Conservation (phyloP, 805 yeast species). For the Crinitomyces ghanaensis region DNA sequence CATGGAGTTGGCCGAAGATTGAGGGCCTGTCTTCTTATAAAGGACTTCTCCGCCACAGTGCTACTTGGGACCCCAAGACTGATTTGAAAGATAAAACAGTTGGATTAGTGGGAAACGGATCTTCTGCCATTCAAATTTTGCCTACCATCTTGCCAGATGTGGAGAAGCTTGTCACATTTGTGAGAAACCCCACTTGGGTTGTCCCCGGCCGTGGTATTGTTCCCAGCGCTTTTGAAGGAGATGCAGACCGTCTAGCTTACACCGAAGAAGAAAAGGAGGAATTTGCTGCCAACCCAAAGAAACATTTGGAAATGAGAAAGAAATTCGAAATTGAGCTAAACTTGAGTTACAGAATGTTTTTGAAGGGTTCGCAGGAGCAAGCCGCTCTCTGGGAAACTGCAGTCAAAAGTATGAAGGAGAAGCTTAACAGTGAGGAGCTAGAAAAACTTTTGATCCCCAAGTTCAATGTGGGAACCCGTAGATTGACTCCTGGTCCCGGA, state of each 20-base stretch:
- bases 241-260: constrained; percentile 11
- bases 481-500: constrained; percentile 15
- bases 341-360: no score
- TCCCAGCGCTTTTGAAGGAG: neutral
- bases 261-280: constrained; percentile 9
- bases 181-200: constrained; percentile 16
- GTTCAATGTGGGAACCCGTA: constrained; percentile 13
- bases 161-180: constrained; percentile 15
- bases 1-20: constrained; percentile 17
- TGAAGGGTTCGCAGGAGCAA: neutral
- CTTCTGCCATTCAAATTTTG: constrained; percentile 14
- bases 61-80: constrained; percentile 12
- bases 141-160: constrained; percentile 15
- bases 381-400: no score
- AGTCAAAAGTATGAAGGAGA: no score
- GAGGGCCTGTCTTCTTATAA: constrained; percentile 11
- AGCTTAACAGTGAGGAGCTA: constrained; percentile 8
- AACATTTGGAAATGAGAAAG: neutral
- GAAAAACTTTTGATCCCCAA: constrained; percentile 14
- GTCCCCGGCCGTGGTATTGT: constrained; percentile 3
- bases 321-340: constrained; percentile 1
- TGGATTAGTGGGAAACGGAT: constrained; percentile 16
- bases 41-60: constrained; percentile 12
- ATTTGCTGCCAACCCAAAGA: constrained; percentile 2
- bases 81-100: constrained; percentile 10